Conservation (phyloP, 2,329 filamentous ascomycete species). For the Chrysoporthe deuterocubensis region DNA sequence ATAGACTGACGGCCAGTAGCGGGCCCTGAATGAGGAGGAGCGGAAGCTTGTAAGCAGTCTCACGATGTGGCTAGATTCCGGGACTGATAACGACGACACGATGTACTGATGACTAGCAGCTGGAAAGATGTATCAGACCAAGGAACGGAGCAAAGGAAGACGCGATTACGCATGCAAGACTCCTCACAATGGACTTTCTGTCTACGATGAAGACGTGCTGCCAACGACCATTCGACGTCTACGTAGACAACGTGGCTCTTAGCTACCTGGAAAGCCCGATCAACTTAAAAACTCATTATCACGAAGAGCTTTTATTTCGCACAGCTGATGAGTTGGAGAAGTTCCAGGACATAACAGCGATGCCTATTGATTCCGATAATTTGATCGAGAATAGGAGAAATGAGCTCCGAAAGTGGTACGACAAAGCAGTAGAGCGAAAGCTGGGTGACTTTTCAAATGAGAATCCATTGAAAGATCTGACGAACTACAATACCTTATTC, state of each 20-base stretch:
- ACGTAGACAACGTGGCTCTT: constrained; percentile 19
- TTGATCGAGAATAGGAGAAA: not conserved
- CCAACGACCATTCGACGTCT: constrained; percentile 17
- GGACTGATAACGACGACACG: not conserved
- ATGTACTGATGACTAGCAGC: constrained; percentile 10
- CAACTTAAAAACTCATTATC: constrained; percentile 28
- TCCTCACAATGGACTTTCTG: constrained; percentile 26
- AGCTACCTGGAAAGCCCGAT: constrained; percentile 21
- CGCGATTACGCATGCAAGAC: constrained; percentile 21
- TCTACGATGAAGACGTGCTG: constrained; percentile 20
- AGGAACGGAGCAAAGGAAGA: constrained; percentile 10
- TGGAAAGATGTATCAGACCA: constrained; percentile 25
- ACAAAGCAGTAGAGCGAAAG: constrained; percentile 21
- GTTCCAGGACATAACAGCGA: constrained; percentile 16
- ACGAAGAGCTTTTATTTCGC: constrained; percentile 28
- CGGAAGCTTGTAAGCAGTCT: constrained; percentile 15
- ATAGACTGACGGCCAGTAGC: not conserved
- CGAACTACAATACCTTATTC: constrained; percentile 15
- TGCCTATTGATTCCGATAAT: not conserved
- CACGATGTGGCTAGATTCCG: not conserved
- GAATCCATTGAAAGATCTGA: constrained; percentile 10
- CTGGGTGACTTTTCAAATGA: constrained; percentile 16
- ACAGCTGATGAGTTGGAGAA: constrained; percentile 18
- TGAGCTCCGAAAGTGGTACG: constrained; percentile 22
- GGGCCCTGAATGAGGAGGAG: constrained; percentile 1